Conservation (phyloP, 1,284 basidiomycete genomes). For the Golubevia pallescens region DNA sequence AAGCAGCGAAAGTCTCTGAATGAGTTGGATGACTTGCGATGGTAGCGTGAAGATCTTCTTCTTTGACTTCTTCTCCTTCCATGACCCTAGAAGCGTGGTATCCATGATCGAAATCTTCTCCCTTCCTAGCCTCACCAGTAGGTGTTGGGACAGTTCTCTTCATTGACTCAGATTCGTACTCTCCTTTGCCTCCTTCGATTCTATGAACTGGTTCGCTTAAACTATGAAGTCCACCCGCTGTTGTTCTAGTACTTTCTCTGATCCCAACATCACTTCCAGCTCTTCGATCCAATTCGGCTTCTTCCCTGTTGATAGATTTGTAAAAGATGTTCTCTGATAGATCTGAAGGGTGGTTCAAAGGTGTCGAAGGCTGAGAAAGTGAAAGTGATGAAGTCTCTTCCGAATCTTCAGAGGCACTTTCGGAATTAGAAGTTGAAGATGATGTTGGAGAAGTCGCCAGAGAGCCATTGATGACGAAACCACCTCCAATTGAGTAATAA, state of each 20-base stretch:
- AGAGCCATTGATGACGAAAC: constrained; percentile 58
- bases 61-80: neutral
- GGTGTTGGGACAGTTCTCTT: neutral
- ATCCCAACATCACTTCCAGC: constrained; percentile 14
- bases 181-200: neutral
- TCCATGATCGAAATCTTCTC: neutral
- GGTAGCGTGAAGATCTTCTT: neutral
- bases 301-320: constrained; percentile 43
- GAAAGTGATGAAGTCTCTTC: neutral
- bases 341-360: constrained; percentile 34
- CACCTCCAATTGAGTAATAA: constrained; percentile 55
- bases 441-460: constrained; percentile 33
- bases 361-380: neutral
- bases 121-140: neutral
- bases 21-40: neutral
- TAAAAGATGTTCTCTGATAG: constrained; percentile 59
- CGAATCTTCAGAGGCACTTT: neutral
- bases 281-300: constrained; percentile 39
- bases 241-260: neutral
- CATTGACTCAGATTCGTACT: neutral
- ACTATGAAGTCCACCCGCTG: neutral
- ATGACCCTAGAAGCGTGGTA: neutral
- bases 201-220: neutral
- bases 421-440: constrained; percentile 1
- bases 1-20: neutral